Base-by-base conservation (phyloP, 768 basidiomycete genomes). In the Mycena chlorophos region DNA sequence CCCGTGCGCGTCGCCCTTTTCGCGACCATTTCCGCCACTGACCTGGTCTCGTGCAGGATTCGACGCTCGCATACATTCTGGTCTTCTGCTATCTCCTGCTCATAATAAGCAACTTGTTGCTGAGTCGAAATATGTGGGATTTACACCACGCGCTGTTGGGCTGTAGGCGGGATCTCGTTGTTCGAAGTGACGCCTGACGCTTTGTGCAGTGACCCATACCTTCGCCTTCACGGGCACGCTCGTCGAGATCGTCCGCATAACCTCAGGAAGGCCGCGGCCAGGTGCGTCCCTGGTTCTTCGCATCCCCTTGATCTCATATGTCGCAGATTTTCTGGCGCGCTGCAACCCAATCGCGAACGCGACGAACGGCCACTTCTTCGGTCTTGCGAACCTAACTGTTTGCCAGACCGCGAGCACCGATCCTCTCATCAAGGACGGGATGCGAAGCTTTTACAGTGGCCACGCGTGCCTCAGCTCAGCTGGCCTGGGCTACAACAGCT, bases 391-490 rank as follows among this genome's bases (percentile, higher is more conserved):
- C 38, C 34, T 60, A 23, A 63, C 56, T 10, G 57, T 65, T 25
- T 66, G 65, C 46, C 62, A 65, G 38, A 60, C 62, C 4, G 19
- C 64, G 22, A 50, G 45, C n/a, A 55, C 52, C 23, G 56, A 60
- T 27, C 52, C 55, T 3, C 49, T 66, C 55, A 61, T 66, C 50
- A 61, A 57, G 26, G 65, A 66, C 34, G 65, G 65, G 23, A 61
- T 65, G 53, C 61, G 65, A 45, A 66, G 65, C 42, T 66, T 66
- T 52, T 66, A 65, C 58, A 66, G 65, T 34, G 65, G 65, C n/a
- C 65, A 66, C 54, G 65, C 65, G 30, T 61, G 60, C 49, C 64
- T 66, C 31, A 61, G 64, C 16, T 59, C 65, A 5, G 37, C 55
- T 10, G 61, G 62, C 6, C 48, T 63, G 22, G 60, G 60, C 22